Percentiles rank a stretch among this genome's conserved stretches.
Conservation (phyloP, 805 yeast species). For the Ogataea degrootiae region DNA sequence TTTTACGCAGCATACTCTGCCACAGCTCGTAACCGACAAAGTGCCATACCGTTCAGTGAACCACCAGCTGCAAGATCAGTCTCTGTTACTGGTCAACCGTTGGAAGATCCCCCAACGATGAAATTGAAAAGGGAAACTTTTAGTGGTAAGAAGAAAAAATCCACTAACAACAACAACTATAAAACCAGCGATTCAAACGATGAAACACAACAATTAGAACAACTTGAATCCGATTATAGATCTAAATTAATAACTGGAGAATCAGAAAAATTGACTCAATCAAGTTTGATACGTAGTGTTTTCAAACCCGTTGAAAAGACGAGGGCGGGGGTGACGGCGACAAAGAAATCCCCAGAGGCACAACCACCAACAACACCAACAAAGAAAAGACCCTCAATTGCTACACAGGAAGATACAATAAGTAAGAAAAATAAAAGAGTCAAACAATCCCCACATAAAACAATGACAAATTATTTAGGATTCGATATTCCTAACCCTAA, state of each 20-base stretch:
- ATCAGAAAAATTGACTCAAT: conserved; percentile 13
- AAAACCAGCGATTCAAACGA: conserved; percentile 8
- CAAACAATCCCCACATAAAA: conserved; percentile 20
- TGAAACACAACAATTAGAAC: conserved; percentile 5
- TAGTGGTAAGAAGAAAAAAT: conserved; percentile 40
- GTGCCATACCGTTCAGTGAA: conserved; percentile 39
- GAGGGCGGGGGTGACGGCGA: conserved; percentile 2
- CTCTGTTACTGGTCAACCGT: conserved; percentile 69
- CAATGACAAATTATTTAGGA: conserved; percentile 7
- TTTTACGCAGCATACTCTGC: background rate
- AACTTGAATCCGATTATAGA: conserved; percentile 15
- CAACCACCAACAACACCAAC: conserved; percentile 3
- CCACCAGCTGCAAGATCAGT: conserved; percentile 52
- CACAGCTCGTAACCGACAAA: background rate
- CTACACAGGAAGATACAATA: background rate
- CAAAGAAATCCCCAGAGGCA: conserved; percentile 11
- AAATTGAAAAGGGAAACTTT: conserved; percentile 53
- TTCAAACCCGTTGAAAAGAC: conserved; percentile 11
- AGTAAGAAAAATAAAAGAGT: conserved; percentile 16
- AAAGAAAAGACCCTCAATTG: background rate
- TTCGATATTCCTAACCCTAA: conserved; percentile 6
- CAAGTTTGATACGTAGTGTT: conserved; percentile 25
- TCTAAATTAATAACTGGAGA: conserved; percentile 13
- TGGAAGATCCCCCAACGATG: conserved; percentile 62
- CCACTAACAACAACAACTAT: conserved; percentile 15